phyloP scores from a whole-genome alignment of 1,139 yeast species.

The Arxiozyma slooffiae region DNA sequence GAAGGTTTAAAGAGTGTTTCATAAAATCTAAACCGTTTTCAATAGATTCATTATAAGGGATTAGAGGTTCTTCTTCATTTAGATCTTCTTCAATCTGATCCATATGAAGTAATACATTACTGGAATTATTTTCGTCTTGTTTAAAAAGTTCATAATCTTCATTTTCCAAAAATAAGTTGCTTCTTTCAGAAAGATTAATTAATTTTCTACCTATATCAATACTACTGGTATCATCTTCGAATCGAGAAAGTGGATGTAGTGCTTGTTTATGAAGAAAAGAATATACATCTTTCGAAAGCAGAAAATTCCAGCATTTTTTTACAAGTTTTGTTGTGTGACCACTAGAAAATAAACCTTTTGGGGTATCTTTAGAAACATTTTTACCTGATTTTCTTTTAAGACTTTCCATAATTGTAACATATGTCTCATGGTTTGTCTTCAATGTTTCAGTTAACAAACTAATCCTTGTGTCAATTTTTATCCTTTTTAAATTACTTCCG shows the following conservation, averaged over 20 bases:
- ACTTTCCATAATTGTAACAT: constrained; percentile 16
- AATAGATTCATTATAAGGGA: not conserved
- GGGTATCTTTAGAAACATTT: constrained; percentile 1
- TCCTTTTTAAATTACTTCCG: not conserved
- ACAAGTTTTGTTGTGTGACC: constrained; percentile 6
- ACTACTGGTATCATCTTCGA: constrained; percentile 15
- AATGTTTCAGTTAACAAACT: constrained; percentile 23
- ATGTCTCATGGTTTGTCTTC: constrained; percentile 17
- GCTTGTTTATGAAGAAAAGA: not conserved
- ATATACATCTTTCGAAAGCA: constrained; percentile 2
- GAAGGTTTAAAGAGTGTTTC: constrained; percentile 22
- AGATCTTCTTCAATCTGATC: constrained; percentile 28
- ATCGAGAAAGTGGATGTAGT: not conserved
- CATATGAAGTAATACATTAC: constrained; percentile 17
- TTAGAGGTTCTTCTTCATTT: too few relatives aligned
- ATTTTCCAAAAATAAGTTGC: constrained; percentile 1
- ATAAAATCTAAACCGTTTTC: constrained; percentile 9
- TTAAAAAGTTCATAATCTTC: not conserved
- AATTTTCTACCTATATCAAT: constrained; percentile 25
- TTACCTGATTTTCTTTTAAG: constrained; percentile 13
- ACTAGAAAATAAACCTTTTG: not conserved
- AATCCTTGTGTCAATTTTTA: constrained; percentile 19
- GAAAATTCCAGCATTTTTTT: constrained; percentile 11
- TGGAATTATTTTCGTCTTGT: constrained; percentile 6
- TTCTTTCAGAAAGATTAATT: not conserved